These are phyloP conservation scores for Ophiostoma novo-ulmi DNA, from an alignment of 2,329 filamentous ascomycete species.

Conservation along the genomic window DNA sequence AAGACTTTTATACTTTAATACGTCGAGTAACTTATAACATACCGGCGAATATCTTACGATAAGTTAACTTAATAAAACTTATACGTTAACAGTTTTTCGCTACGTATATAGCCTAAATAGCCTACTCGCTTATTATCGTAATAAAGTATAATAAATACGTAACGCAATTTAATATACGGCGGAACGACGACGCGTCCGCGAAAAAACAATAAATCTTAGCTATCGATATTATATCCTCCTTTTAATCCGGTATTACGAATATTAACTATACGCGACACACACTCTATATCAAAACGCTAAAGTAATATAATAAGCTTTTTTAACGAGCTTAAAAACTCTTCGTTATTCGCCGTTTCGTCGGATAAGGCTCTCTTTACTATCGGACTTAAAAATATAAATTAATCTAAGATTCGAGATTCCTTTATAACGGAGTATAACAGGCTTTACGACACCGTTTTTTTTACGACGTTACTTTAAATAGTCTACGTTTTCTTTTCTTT, in stretches of 20 bases:
- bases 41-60: not conserved
- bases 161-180: not conserved
- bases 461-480: not conserved
- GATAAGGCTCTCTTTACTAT: not conserved
- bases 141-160: not conserved
- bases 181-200: not conserved
- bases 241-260: no score
- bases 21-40: not conserved
- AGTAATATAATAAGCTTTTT: not conserved
- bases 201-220: no score
- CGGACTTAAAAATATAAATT: not conserved
- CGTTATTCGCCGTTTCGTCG: not conserved
- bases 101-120: not conserved
- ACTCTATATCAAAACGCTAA: not conserved
- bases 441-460: no score
- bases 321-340: not conserved
- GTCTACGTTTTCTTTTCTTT: not conserved
- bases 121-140: not conserved
- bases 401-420: not conserved
- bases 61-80: not conserved
- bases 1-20: not conserved
- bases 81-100: not conserved
- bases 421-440: not conserved
- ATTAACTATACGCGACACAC: no score
- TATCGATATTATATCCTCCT: no score